Percentiles rank a stretch among this genome's conserved stretches.
These are phyloP conservation scores for Berkeleyomyces rouxiae DNA, from an alignment of 2,329 filamentous ascomycete species.

Conservation along the genomic window DNA sequence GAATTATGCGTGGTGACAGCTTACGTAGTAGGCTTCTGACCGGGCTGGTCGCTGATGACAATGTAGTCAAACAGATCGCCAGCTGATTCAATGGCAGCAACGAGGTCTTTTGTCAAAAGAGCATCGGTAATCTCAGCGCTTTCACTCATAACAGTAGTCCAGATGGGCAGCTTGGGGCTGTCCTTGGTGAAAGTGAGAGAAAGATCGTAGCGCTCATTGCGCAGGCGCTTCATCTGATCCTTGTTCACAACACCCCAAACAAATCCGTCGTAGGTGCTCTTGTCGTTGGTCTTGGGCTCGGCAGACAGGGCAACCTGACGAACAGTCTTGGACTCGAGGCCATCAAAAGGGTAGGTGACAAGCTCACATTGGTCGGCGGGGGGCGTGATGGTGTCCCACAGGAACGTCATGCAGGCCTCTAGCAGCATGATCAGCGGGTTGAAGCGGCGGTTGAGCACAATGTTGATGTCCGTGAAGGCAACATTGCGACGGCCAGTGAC, in stretches of 20 bases:
- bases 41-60: conserved; percentile 76
- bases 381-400: conserved; percentile 58
- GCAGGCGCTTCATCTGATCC: conserved; percentile 73
- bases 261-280: conserved; percentile 70
- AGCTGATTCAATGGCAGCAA: conserved; percentile 59
- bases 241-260: conserved; percentile 96
- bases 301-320: conserved; percentile 44
- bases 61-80: conserved; percentile 71
- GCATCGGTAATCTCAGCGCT: conserved; percentile 84
- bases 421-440: conserved; percentile 50
- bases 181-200: conserved; percentile 91
- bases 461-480: conserved; percentile 73
- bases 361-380: conserved; percentile 62
- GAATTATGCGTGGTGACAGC: conserved; percentile 18
- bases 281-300: conserved; percentile 37
- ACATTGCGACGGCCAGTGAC: conserved; percentile 84
- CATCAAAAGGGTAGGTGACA: conserved; percentile 76
- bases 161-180: conserved; percentile 70
- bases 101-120: conserved; percentile 73
- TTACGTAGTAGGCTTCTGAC: conserved; percentile 72
- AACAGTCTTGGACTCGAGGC: conserved; percentile 66
- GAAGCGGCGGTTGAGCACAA: conserved; percentile 70
- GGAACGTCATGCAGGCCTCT: conserved; percentile 55
- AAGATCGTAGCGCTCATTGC: conserved; percentile 86
- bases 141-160: conserved; percentile 92